Conservation (phyloP, 2,329 filamentous ascomycete species). For the Ambrosiella cleistominuta region DNA sequence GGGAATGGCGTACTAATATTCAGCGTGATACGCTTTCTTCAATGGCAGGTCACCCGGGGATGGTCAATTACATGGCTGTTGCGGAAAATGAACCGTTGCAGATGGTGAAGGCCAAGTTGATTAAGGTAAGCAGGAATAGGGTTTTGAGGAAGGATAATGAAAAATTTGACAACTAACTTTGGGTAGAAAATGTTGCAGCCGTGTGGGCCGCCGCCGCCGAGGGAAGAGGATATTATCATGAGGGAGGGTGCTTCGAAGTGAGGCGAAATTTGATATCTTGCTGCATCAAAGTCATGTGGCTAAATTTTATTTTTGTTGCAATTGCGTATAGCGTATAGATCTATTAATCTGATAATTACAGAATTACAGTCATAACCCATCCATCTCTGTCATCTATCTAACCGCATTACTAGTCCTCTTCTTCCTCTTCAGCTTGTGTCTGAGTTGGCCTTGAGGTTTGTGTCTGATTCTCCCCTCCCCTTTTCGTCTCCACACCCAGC, state of each 20-base stretch:
- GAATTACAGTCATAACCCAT: no score
- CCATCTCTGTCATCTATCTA: not conserved
- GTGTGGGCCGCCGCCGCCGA: constrained; percentile 37
- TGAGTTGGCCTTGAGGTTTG: constrained; percentile 3
- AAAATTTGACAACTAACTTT: not conserved
- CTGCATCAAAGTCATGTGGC: not conserved
- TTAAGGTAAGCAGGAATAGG: constrained; percentile 38
- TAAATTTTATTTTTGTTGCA: not conserved
- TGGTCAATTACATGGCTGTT: constrained; percentile 76
- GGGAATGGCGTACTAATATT: constrained; percentile 95
- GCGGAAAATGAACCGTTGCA: constrained; percentile 73
- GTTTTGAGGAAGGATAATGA: not conserved
- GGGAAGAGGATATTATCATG: constrained; percentile 28
- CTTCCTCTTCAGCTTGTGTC: constrained; percentile 6
- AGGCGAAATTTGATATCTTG: not conserved
- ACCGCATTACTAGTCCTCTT: not conserved
- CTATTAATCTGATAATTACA: no score
- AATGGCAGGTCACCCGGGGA: constrained; percentile 74
- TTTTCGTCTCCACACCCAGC: constrained; percentile 30
- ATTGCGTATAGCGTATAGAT: not conserved
- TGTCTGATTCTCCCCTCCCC: constrained; percentile 16
- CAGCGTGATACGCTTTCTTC: constrained; percentile 81
- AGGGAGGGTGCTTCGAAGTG: constrained; percentile 11
- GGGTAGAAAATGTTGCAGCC: constrained; percentile 50
- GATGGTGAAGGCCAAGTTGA: constrained; percentile 61